These are phyloP conservation scores for Fusarium buharicum DNA, from an alignment of 2,329 filamentous ascomycete species.

Conservation along the genomic window DNA sequence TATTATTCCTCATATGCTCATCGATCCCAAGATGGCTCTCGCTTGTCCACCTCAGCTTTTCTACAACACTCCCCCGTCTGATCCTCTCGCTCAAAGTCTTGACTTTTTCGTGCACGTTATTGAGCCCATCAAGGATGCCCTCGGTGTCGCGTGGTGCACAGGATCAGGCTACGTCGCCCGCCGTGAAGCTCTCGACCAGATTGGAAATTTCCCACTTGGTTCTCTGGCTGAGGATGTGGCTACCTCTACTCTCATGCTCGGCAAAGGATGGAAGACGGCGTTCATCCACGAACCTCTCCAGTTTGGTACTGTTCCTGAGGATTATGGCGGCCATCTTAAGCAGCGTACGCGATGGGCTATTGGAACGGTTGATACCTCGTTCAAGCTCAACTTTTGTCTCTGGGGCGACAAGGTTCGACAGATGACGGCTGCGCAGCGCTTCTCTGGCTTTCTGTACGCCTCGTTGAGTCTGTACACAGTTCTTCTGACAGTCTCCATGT, in stretches of 20 bases:
- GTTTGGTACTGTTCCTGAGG: constrained; percentile 68
- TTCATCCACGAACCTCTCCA: constrained; percentile 69
- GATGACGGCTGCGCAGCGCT: constrained; percentile 67
- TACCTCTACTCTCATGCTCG: constrained; percentile 68
- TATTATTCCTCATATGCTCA: constrained; percentile 67
- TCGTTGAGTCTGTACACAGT: constrained; percentile 66
- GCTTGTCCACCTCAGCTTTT: constrained; percentile 71
- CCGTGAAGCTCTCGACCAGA: constrained; percentile 67
- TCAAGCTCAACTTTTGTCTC: constrained; percentile 69
- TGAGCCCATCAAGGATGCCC: constrained; percentile 61
- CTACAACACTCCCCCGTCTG: constrained; percentile 69
- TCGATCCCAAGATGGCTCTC: constrained; percentile 66
- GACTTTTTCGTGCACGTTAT: constrained; percentile 67
- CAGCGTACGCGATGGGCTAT: constrained; percentile 67
- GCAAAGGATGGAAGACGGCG: constrained; percentile 70
- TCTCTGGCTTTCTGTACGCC: constrained; percentile 68
- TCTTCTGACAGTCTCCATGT: constrained; percentile 63
- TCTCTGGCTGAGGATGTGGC: constrained; percentile 70
- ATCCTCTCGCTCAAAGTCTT: constrained; percentile 67
- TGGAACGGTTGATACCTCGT: constrained; percentile 66
- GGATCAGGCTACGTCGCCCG: constrained; percentile 71
- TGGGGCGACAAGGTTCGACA: constrained; percentile 62
- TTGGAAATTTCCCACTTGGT: constrained; percentile 70
- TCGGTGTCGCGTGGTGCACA: constrained; percentile 70
- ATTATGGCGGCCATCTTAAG: constrained; percentile 65